A percentile compares a stretch with the other conserved stretches of the same genome.
phyloP scores from a whole-genome alignment of 2,329 filamentous ascomycete genomes.

The Cryphonectria carpinicola region DNA sequence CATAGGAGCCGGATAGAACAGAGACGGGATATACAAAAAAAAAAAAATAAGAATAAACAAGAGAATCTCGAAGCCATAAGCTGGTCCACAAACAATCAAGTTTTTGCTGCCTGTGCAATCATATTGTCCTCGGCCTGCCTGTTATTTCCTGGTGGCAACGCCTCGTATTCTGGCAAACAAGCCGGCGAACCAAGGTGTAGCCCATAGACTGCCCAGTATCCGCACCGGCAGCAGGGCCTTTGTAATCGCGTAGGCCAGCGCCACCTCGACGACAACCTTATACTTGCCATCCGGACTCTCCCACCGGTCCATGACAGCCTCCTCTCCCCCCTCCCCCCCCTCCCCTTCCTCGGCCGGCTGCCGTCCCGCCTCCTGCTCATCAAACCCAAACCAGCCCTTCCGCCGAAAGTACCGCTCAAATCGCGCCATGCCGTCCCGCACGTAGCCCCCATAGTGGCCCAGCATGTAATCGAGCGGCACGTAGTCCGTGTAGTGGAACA shows the following conservation, averaged over 20 bases:
- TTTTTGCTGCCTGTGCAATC: too few relatives aligned
- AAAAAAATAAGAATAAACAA: not conserved
- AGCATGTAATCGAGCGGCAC: conserved; percentile 63
- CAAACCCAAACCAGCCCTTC: conserved; percentile 81
- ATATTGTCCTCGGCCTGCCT: not conserved
- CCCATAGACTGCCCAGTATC: conserved; percentile 80
- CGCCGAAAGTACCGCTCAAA: conserved; percentile 78
- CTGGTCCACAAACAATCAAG: not conserved
- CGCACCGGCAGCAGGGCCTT: conserved; percentile 82
- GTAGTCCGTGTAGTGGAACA: conserved; percentile 81
- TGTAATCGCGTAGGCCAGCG: conserved; percentile 87
- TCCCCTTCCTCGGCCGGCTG: conserved; percentile 37
- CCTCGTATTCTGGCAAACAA: conserved; percentile 52
- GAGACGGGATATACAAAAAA: conserved; percentile 28
- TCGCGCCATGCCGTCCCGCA: conserved; percentile 67
- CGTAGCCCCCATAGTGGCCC: conserved; percentile 53
- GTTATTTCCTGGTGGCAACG: conserved; percentile 13
- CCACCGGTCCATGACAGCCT: conserved; percentile 41
- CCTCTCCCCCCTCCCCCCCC: conserved; percentile 37
- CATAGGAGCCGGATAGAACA: conserved; percentile 29
- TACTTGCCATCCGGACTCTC: conserved; percentile 50
- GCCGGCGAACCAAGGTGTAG: conserved; percentile 88
- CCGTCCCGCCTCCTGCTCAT: conserved; percentile 31
- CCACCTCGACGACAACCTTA: conserved; percentile 69
- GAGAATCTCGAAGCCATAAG: not conserved